phyloP scores from a whole-genome alignment of 139 green algal species.

The Tetraselmis striata region DNA sequence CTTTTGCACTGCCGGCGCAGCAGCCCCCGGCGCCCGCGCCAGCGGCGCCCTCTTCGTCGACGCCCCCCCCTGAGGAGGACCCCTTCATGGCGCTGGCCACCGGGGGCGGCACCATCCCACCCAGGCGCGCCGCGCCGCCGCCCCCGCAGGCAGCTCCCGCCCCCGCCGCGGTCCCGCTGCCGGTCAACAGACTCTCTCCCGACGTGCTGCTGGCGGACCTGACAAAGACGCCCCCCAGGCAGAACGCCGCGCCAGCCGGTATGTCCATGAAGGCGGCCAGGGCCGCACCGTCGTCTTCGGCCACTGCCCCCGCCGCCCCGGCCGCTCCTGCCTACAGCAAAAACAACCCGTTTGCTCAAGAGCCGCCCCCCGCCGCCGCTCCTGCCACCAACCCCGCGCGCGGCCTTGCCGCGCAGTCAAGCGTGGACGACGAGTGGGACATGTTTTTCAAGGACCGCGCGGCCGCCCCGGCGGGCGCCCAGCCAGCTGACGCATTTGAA shows the following conservation, averaged over 20 bases:
- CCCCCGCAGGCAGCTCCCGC: not conserved
- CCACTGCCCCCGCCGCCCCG: too few species aligned
- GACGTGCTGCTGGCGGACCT: not conserved
- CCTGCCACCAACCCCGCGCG: not conserved
- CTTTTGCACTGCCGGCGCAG: not conserved
- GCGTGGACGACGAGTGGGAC: not conserved
- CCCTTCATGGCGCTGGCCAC: not conserved
- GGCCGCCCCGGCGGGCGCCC: too few species aligned
- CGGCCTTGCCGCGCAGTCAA: not conserved
- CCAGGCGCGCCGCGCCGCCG: not conserved
- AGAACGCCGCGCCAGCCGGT: not conserved
- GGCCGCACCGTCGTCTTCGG: too few species aligned
- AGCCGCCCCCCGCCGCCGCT: not conserved
- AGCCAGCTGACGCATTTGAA: not conserved
- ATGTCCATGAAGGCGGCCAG: too few species aligned
- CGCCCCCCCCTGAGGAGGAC: not conserved
- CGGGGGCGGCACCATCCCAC: not conserved
- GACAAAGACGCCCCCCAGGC: not conserved
- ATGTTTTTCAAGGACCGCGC: not conserved
- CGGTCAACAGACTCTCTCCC: not conserved
- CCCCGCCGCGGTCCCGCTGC: too few species aligned
- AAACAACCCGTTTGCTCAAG: not conserved
- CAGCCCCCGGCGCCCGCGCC: not conserved
- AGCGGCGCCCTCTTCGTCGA: too few species aligned
- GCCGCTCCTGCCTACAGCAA: not conserved